These are phyloP conservation scores for Phytophthora melonis DNA, from an alignment of 352 stramenopile genomes.

Conservation along the genomic window DNA sequence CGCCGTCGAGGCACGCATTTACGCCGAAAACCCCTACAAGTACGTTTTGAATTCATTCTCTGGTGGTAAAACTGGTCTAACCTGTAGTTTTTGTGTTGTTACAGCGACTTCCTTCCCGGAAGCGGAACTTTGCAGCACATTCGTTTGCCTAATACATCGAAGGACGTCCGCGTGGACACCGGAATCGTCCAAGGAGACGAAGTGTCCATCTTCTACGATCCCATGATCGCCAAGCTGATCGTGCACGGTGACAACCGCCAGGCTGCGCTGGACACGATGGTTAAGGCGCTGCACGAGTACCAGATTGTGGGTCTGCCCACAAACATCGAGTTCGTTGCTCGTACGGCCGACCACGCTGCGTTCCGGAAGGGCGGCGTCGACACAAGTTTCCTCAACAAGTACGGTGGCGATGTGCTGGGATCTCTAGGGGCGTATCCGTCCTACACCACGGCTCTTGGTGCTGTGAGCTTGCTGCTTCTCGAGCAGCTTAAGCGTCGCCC, in stretches of 20 bases:
- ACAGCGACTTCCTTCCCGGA: slow-evolving; percentile 91
- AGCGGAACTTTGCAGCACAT: slow-evolving; percentile 90
- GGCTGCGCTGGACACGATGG: slow-evolving; percentile 85
- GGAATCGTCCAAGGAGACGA: slow-evolving; percentile 90
- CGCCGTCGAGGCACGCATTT: slow-evolving; percentile 95
- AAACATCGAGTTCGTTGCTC: slow-evolving; percentile 95
- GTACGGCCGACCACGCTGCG: slow-evolving; percentile 86
- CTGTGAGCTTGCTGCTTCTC: slow-evolving; percentile 78
- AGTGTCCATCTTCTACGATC: slow-evolving; percentile 95
- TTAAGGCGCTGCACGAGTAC: slow-evolving; percentile 91
- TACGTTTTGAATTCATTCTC: slow-evolving; percentile 42
- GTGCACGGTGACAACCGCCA: slow-evolving; percentile 89
- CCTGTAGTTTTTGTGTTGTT: background rate
- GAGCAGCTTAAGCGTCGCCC: slow-evolving; percentile 56
- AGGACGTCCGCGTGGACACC: slow-evolving; percentile 90
- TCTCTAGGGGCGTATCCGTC: slow-evolving; percentile 58
- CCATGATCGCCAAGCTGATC: slow-evolving; percentile 96
- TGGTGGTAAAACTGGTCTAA: slow-evolving; percentile 17
- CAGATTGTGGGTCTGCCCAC: slow-evolving; percentile 93
- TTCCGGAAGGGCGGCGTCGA: slow-evolving; percentile 93
- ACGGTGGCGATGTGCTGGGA: slow-evolving; percentile 84
- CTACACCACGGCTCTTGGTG: slow-evolving; percentile 78
- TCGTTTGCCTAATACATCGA: slow-evolving; percentile 70
- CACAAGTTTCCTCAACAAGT: slow-evolving; percentile 95
- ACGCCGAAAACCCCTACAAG: slow-evolving; percentile 94